Evolutionary conservation across 139 green algal species (phyloP).

Genomic region (Bryopsis sp.): DNA sequence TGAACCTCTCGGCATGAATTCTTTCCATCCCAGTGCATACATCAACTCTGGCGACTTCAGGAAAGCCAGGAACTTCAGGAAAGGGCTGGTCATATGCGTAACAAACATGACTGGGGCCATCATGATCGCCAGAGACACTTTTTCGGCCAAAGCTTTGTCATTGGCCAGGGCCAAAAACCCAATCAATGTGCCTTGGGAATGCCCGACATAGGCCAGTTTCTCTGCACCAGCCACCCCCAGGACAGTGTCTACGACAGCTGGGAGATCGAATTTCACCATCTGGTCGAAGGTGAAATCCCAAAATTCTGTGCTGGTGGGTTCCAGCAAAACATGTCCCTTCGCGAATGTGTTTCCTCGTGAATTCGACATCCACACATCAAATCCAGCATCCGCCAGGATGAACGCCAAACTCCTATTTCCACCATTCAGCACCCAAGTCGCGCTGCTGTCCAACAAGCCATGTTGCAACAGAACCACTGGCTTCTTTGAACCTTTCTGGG

Average conservation of each 20-base stretch:
- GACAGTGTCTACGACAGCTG: conserved; percentile 43
- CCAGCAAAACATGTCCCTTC: conserved; percentile 26
- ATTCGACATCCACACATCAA: conserved; percentile 40
- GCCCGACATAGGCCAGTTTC: conserved; percentile 17
- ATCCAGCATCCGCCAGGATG: conserved; percentile 58
- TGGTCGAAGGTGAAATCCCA: conserved; percentile 56
- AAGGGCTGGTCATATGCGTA: conserved; percentile 14
- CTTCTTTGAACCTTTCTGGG: neutral
- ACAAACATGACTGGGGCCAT: conserved; percentile 13
- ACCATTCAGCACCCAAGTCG: conserved; percentile 59
- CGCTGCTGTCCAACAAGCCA: conserved; percentile 59
- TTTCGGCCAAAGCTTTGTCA: neutral
- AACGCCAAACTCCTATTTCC: conserved; percentile 57
- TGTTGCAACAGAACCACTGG: conserved; percentile 68
- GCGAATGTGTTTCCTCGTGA: conserved; percentile 41
- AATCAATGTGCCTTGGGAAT: conserved; percentile 17
- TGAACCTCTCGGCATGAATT: conserved; percentile 18
- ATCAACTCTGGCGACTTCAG: neutral
- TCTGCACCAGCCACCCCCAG: conserved; percentile 30
- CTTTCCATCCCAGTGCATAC: neutral
- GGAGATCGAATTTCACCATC: conserved; percentile 60
- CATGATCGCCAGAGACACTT: conserved; percentile 2
- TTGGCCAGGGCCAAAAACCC: neutral
- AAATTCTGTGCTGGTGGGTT: conserved; percentile 26
- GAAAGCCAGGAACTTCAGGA: neutral